Base-by-base conservation (phyloP, 306 rosid genomes). In the Lathyrus oleraceus region DNA sequence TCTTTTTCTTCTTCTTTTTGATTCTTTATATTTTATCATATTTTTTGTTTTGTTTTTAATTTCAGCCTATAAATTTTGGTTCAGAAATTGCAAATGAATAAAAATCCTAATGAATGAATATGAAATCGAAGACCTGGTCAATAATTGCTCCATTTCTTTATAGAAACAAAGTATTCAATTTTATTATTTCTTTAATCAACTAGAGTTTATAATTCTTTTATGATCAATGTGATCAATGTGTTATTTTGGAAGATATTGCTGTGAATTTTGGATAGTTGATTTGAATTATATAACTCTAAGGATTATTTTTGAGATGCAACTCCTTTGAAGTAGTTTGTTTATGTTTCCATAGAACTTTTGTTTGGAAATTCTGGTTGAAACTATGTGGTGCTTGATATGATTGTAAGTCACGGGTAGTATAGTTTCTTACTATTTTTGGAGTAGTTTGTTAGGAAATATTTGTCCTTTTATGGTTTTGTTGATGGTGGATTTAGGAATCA, bases 91-190 rank as follows among this genome's bases (percentile, higher is more conserved):
- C 25, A 67, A 58, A 47, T 10, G 23, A 17, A 35, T 67, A 59
- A 5, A 75, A 67, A 20, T 25, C 65, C 56, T 58, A 67, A 45
- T 75, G 16, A n/a, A 32, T 57, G 73, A 56, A 44, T 35, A n/a
- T 72, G 68, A 70, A 28, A 7, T 61, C 53, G 57, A 61, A 54
- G 25, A 45, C 1, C 0, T 66, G 42, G 5, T 74, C 53, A 52
- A 43, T 53, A 53, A 63, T 63, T 27, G 56, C n/a, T n/a, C n/a
- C n/a, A n/a, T n/a, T 4, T 39, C 10, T 4, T 4, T 19, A 27
- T 25, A 28, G 28, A 14, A 25, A 4, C 25, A 44, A 43, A 32
- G 13, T 9, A 13, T 23, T 39, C 19, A 10, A 19, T 36, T 59
- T 69, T 49, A 2, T 44, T 42, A 38, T 62, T 52, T 54, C 1